These are phyloP conservation scores for Umbilicaria muhlenbergii DNA, from an alignment of 495 filamentous ascomycete genomes.

Conservation along the genomic window DNA sequence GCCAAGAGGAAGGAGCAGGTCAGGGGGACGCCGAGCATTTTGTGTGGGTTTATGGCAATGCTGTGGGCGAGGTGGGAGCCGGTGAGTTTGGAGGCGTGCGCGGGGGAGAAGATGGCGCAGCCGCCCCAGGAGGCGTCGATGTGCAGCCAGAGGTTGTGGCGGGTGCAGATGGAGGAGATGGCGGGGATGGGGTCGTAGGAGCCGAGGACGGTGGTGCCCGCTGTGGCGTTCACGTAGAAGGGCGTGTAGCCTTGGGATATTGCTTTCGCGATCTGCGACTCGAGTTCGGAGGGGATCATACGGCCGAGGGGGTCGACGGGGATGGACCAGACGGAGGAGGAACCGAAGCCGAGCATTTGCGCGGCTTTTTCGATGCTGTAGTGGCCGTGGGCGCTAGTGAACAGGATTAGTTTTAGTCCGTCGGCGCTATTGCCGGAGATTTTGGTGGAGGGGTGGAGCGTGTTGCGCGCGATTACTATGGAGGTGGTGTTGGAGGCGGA, in stretches of 20 bases:
- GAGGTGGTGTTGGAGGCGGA: constrained; percentile 75
- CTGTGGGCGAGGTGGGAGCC: constrained; percentile 63
- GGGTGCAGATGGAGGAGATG: constrained; percentile 55
- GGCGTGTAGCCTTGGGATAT: constrained; percentile 54
- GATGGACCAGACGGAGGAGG: constrained; percentile 53
- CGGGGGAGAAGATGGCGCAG: constrained; percentile 57
- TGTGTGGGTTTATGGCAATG: constrained; percentile 82
- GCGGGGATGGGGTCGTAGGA: constrained; percentile 70
- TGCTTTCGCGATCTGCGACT: constrained; percentile 40
- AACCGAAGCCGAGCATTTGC: constrained; percentile 71
- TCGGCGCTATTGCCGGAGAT: constrained; percentile 40
- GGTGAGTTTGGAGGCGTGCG: constrained; percentile 44
- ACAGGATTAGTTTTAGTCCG: constrained; percentile 54
- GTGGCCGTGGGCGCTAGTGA: constrained; percentile 79
- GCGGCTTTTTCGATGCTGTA: constrained; percentile 93
- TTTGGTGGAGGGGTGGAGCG: constrained; percentile 63
- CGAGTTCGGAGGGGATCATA: constrained; percentile 53
- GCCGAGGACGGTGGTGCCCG: constrained; percentile 84
- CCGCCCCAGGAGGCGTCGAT: constrained; percentile 88
- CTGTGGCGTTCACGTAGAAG: constrained; percentile 91
- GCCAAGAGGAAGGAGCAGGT: constrained; percentile 85
- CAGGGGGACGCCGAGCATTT: constrained; percentile 84
- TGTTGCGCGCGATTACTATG: constrained; percentile 80
- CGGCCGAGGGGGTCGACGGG: constrained; percentile 54
- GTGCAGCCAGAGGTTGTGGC: constrained; percentile 73